A percentile compares a stretch with the other conserved stretches of the same genome.
These are phyloP conservation scores for Xylariaceae sp. DNA, from an alignment of 2,329 filamentous ascomycete genomes.

Conservation along the genomic window DNA sequence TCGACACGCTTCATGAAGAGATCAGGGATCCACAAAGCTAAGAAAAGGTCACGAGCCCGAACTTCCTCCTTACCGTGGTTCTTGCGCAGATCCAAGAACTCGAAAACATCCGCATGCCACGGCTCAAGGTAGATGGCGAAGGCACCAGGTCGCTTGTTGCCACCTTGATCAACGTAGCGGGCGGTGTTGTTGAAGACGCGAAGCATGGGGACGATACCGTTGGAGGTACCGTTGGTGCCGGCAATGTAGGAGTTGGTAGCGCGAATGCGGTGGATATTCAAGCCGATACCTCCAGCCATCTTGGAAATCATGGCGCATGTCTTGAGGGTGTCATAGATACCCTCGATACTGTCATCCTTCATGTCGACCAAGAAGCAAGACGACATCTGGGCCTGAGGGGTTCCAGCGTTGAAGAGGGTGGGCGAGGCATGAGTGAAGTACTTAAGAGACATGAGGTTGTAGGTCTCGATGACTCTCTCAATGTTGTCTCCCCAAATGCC, in stretches of 20 bases:
- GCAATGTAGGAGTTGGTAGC: slow-evolving; percentile 97
- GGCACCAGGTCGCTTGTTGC: slow-evolving; percentile 97
- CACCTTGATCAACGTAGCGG: slow-evolving; percentile 96
- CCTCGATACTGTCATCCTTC: slow-evolving; percentile 99
- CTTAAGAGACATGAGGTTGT: slow-evolving; percentile 98
- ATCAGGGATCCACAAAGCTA: slow-evolving; percentile 96
- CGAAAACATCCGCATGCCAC: slow-evolving; percentile 96
- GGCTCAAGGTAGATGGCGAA: slow-evolving; percentile 99
- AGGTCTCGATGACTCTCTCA: slow-evolving; percentile 92
- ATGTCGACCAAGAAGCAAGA: slow-evolving; percentile 99
- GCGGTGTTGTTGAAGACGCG: slow-evolving; percentile 99
- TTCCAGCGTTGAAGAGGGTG: slow-evolving; percentile 96
- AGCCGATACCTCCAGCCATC: slow-evolving; percentile 94
- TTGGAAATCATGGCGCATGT: slow-evolving; percentile 99
- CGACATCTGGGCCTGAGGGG: slow-evolving; percentile 86
- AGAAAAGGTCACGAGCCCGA: slow-evolving; percentile 93
- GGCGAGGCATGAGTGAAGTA: slow-evolving; percentile 98
- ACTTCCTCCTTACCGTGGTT: slow-evolving; percentile 99
- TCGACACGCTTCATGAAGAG: slow-evolving; percentile 99
- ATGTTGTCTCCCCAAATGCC: slow-evolving; percentile 95
- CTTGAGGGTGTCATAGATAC: slow-evolving; percentile 98
- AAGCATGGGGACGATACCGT: slow-evolving; percentile 95
- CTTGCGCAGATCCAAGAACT: slow-evolving; percentile 96
- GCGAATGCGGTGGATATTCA: slow-evolving; percentile 95
- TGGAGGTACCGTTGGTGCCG: slow-evolving; percentile 96